Evolutionary conservation across 2,329 filamentous ascomycete genomes (phyloP).

Genomic region (Aspergillus intermedius): DNA sequence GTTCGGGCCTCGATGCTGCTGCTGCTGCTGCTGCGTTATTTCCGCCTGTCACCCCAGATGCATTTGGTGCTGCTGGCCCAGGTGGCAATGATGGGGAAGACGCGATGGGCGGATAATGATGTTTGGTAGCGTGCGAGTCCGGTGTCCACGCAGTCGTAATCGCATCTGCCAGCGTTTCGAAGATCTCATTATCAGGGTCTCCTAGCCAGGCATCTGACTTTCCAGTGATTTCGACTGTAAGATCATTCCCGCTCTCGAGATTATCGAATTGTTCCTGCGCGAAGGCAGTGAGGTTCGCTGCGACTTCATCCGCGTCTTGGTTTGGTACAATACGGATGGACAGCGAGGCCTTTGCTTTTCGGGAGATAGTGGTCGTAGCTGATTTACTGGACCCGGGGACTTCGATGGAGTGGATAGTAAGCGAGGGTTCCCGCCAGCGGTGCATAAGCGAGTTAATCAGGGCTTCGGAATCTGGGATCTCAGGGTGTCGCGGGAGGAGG

Average conservation of each 20-base stretch:
- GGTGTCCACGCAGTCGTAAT: conserved; percentile 75
- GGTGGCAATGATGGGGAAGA: conserved; percentile 9
- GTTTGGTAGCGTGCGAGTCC: conserved; percentile 22
- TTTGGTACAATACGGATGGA: conserved; percentile 90
- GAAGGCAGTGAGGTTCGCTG: conserved; percentile 59
- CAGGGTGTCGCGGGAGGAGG: conserved; percentile 64
- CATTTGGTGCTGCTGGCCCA: conserved; percentile 5
- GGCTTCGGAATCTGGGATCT: conserved; percentile 56
- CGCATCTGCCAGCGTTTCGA: conserved; percentile 77
- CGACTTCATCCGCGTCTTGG: conserved; percentile 76
- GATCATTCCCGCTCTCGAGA: conserved; percentile 71
- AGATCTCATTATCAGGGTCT: conserved; percentile 83
- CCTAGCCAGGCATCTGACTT: conserved; percentile 95
- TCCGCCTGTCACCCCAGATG: too few relatives aligned
- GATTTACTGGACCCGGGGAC: conserved; percentile 73
- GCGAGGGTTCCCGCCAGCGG: conserved; percentile 87
- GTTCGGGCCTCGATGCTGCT: conserved; percentile 11
- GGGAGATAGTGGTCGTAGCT: conserved; percentile 77
- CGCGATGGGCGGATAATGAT: conserved; percentile 26
- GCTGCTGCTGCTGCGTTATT: conserved; percentile 8
- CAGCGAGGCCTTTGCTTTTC: conserved; percentile 78
- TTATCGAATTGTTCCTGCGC: conserved; percentile 63
- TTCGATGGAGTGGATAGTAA: conserved; percentile 90
- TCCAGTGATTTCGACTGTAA: conserved; percentile 81
- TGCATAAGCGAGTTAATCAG: conserved; percentile 84